These are phyloP conservation scores for Neopestalotiopsis rosae DNA, from an alignment of 2,329 filamentous ascomycete species.

Conservation along the genomic window DNA sequence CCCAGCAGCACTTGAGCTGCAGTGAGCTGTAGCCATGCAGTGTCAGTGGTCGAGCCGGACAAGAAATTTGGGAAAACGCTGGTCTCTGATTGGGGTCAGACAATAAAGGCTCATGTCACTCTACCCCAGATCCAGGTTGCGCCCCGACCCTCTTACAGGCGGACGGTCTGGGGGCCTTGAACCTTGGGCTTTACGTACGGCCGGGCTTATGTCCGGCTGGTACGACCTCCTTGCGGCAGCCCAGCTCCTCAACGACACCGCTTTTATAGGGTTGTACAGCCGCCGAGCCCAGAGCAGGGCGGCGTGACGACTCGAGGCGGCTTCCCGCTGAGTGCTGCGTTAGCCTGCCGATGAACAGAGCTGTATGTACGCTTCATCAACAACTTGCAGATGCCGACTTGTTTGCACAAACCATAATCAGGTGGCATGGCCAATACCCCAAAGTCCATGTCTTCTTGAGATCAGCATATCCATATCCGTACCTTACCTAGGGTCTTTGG, in stretches of 20 bases:
- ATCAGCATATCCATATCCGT: too few relatives aligned
- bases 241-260: slow-evolving; percentile 6
- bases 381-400: slow-evolving; percentile 6
- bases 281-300: background rate
- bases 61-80: background rate
- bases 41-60: slow-evolving; percentile 3
- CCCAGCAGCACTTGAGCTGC: slow-evolving; percentile 4
- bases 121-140: slow-evolving; percentile 13
- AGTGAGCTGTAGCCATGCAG: slow-evolving; percentile 12
- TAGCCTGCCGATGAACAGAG: background rate
- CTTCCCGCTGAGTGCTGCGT: background rate
- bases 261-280: slow-evolving; percentile 4
- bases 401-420: background rate
- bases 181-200: background rate
- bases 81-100: slow-evolving; percentile 1
- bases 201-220: background rate
- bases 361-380: background rate
- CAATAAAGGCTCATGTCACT: slow-evolving; percentile 5
- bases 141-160: slow-evolving; percentile 1
- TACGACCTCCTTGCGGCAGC: background rate
- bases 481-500: background rate
- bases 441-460: too few relatives aligned
- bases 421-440: background rate
- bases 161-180: background rate
- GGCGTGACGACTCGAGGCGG: slow-evolving; percentile 4